These are phyloP conservation scores for Aspergillus nomiae DNA, from an alignment of 2,329 filamentous ascomycete species.

Conservation along the genomic window DNA sequence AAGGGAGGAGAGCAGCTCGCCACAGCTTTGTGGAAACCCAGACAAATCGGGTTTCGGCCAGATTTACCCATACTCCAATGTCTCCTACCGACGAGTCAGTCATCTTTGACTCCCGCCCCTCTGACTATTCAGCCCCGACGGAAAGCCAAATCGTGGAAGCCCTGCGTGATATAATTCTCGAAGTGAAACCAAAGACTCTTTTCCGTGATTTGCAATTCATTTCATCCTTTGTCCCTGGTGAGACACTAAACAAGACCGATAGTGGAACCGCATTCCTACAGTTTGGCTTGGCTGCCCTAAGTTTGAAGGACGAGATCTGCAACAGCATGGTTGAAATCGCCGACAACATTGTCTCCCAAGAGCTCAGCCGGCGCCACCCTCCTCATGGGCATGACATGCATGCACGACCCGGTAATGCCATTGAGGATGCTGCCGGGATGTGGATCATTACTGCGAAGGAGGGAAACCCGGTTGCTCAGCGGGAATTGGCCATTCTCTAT, in stretches of 20 bases:
- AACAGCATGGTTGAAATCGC: constrained; percentile 79
- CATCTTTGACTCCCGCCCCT: constrained; percentile 37
- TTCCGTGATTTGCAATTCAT: constrained; percentile 80
- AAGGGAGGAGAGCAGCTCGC: constrained; percentile 24
- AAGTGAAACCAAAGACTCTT: constrained; percentile 74
- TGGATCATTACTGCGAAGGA: constrained; percentile 93
- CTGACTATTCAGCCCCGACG: constrained; percentile 56
- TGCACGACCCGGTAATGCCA: constrained; percentile 31
- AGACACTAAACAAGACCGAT: constrained; percentile 60
- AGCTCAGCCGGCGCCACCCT: constrained; percentile 42
- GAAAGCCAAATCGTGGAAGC: constrained; percentile 66
- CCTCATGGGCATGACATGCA: constrained; percentile 33
- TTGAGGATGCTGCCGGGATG: constrained; percentile 81
- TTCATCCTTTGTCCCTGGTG: constrained; percentile 61
- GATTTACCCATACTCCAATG: constrained; percentile 22
- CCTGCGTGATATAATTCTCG: constrained; percentile 67
- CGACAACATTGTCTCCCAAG: constrained; percentile 66
- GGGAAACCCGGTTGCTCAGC: constrained; percentile 82
- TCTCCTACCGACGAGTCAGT: constrained; percentile 33
- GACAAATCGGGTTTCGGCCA: constrained; percentile 14
- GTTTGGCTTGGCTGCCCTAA: constrained; percentile 82
- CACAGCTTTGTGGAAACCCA: constrained; percentile 37
- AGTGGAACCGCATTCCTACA: constrained; percentile 84
- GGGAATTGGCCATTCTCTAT: constrained; percentile 91
- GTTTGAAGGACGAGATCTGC: constrained; percentile 84